Evolutionary conservation across 2,329 filamentous ascomycete genomes (phyloP), one percentile per base, ranked within the genome.

Genomic region (Penicillium sp.): DNA sequence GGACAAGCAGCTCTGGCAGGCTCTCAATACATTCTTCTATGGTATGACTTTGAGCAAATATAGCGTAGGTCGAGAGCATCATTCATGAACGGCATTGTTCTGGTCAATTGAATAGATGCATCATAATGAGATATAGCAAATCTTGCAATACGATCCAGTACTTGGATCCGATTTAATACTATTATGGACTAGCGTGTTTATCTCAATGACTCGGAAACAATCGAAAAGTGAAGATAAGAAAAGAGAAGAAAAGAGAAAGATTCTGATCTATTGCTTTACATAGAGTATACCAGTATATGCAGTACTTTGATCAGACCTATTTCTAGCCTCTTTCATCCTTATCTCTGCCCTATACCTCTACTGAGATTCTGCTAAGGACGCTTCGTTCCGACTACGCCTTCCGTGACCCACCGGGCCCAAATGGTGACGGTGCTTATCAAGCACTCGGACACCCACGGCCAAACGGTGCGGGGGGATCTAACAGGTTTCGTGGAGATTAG

Each of bases 401-500:
- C 26, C 19, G 42, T 45, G 49, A 17, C 35, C 45, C 19, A 53
- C 47, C 38, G 12, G 53, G 28, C 26, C 42, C 53, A 30, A 42
- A 15, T 15, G 22, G 45, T 35, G 15, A 49, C 28, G 53, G 54
- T 56, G 63, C 63, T 65, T 65, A 65, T 65, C 63, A 65, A 65
- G 63, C 63, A 62, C 56, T 17, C 53, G 47, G 55, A 28, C 50
- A 12, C 24, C 24, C 26, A 49, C 45, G 45, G 45, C 45, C 26
- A 49, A 60, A 58, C 30, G 17, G 57, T 59, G 57, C 57, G 57
- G 57, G 58, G 50, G 42, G 30, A 19, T 33, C 30, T 24, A 51
- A 35, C 49, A 51, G 28, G 44, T 44, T 53, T 26, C 30, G 3
- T 7, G 22, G 33, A 53, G 44, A 50, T 60, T 56, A 60, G 58